Percentiles rank a stretch among this genome's conserved stretches.
Evolutionary conservation across 2,329 filamentous ascomycete genomes (phyloP).

Genomic region (Alternaria triticina): DNA sequence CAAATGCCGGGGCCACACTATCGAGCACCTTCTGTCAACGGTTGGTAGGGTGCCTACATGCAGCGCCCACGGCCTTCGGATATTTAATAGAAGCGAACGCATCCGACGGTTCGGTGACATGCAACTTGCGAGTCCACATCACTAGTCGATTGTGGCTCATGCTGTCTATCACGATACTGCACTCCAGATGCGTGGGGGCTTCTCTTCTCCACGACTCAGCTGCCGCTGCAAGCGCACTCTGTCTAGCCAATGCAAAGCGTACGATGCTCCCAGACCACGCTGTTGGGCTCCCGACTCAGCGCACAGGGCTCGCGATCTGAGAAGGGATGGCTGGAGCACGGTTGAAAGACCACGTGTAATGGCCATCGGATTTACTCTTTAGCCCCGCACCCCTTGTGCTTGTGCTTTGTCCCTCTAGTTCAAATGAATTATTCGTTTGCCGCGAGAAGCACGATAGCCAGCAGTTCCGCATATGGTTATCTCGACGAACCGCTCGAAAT

Average conservation of each 20-base stretch:
- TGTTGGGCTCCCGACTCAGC: slow-evolving; percentile 37
- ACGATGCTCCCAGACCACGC: slow-evolving; percentile 36
- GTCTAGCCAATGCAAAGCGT: slow-evolving; percentile 28
- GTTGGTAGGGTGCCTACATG: slow-evolving; percentile 17
- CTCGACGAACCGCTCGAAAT: slow-evolving; percentile 18
- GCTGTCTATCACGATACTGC: slow-evolving; percentile 7
- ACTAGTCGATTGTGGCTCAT: neutral
- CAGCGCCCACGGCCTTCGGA: slow-evolving; percentile 15
- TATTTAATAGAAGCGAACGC: neutral
- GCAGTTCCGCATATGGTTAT: slow-evolving; percentile 20
- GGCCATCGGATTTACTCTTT: slow-evolving; percentile 9
- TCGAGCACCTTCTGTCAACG: slow-evolving; percentile 6
- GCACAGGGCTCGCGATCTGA: slow-evolving; percentile 35
- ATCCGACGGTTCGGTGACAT: slow-evolving; percentile 1
- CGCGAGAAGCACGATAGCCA: slow-evolving; percentile 43
- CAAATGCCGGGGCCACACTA: slow-evolving; percentile 10
- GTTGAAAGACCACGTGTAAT: slow-evolving; percentile 21
- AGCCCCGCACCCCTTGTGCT: slow-evolving; percentile 6
- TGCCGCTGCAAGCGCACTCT: slow-evolving; percentile 37
- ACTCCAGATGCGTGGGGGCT: slow-evolving; percentile 16
- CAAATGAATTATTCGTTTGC: slow-evolving; percentile 22
- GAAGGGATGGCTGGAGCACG: slow-evolving; percentile 14
- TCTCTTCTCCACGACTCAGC: slow-evolving; percentile 13
- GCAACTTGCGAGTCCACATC: neutral
- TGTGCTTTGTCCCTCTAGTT: slow-evolving; percentile 2